A percentile compares a stretch with the other conserved stretches of the same genome.
Conservation (phyloP, 2,329 filamentous ascomycete genomes). For the Lachnellula cervina region DNA sequence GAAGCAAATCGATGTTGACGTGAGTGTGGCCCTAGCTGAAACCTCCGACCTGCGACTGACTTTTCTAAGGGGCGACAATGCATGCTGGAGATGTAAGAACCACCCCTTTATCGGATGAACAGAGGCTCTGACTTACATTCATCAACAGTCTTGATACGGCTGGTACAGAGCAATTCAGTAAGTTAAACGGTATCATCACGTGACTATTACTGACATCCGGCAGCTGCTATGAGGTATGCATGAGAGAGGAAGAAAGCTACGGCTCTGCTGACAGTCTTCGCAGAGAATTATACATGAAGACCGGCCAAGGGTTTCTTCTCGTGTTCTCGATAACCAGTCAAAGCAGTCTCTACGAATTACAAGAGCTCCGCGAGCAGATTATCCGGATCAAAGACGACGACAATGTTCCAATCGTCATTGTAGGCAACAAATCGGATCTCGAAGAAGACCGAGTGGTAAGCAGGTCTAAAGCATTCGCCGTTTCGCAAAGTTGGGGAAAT, state of each 20-base stretch:
- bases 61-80: slow-evolving; percentile 60
- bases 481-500: slow-evolving; percentile 65
- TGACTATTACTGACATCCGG: slow-evolving; percentile 20
- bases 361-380: slow-evolving; percentile 67
- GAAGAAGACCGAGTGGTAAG: slow-evolving; percentile 67
- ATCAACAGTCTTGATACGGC: slow-evolving; percentile 59
- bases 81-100: slow-evolving; percentile 62
- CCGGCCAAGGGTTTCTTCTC: slow-evolving; percentile 68
- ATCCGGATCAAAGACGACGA: slow-evolving; percentile 69
- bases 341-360: slow-evolving; percentile 64
- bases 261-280: background rate
- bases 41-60: slow-evolving; percentile 3
- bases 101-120: slow-evolving; percentile 1
- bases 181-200: slow-evolving; percentile 33
- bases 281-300: slow-evolving; percentile 70
- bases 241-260: background rate
- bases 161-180: slow-evolving; percentile 72
- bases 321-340: slow-evolving; percentile 70
- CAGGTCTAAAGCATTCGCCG: slow-evolving; percentile 58
- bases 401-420: slow-evolving; percentile 65
- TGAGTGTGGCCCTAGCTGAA: slow-evolving; percentile 39
- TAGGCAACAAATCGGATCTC: slow-evolving; percentile 70
- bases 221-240: slow-evolving; percentile 53
- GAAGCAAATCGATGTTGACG: slow-evolving; percentile 62
- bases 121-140: slow-evolving; percentile 11